Percentiles rank a stretch among this genome's conserved stretches.
Evolutionary conservation across 345 rosid species (phyloP).

Genomic region (Angophora floribunda): DNA sequence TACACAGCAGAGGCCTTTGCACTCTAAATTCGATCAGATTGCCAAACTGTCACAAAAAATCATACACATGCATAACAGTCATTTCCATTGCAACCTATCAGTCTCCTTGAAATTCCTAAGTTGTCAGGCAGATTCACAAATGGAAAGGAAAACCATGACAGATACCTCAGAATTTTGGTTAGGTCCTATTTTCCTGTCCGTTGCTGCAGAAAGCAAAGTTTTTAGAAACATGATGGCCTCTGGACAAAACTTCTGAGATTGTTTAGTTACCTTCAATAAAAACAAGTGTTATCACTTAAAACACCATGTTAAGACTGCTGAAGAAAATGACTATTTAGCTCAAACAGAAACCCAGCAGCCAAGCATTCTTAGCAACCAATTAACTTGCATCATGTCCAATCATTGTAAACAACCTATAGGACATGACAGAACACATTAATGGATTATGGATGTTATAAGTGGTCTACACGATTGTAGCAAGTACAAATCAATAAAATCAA

Average conservation of each 20-base stretch:
- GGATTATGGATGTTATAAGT: background rate
- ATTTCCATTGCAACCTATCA: background rate
- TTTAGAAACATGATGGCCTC: conserved; percentile 72
- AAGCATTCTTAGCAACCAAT: background rate
- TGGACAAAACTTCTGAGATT: conserved; percentile 75
- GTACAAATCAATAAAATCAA: background rate
- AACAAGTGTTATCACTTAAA: background rate
- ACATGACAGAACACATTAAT: background rate
- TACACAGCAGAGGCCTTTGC: conserved; percentile 40
- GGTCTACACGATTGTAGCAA: background rate
- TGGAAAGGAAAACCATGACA: background rate
- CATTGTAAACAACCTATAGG: background rate
- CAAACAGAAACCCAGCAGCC: background rate
- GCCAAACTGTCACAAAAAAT: conserved; percentile 40
- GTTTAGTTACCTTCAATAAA: conserved; percentile 45
- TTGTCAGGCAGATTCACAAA: background rate
- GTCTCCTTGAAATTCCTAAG: background rate
- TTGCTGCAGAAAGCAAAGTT: conserved; percentile 52
- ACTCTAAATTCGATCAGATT: conserved; percentile 54
- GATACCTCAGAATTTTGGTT: conserved; percentile 56
- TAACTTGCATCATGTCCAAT: background rate
- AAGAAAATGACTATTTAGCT: background rate
- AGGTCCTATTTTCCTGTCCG: conserved; percentile 25
- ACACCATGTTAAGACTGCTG: background rate
- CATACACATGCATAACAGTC: background rate